Evolutionary conservation across 352 stramenopile species (phyloP).

Genomic region (Phytophthora syringae): DNA sequence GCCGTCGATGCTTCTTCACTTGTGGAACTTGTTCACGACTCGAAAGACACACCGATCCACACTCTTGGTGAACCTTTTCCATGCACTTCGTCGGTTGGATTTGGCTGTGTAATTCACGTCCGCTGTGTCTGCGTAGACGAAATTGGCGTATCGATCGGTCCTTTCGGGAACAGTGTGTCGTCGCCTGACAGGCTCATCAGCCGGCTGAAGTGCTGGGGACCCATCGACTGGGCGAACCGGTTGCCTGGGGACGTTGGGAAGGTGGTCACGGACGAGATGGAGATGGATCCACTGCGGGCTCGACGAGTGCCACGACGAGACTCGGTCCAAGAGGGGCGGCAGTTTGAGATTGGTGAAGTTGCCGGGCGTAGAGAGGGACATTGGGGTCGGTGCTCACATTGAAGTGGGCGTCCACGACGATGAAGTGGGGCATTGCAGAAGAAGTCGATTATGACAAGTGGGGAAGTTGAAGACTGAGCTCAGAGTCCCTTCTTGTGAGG

Average conservation of each 20-base stretch:
- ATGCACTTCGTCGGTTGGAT: slow-evolving; percentile 32
- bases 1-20: no score
- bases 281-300: slow-evolving; percentile 37
- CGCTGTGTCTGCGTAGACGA: slow-evolving; percentile 13
- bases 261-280: slow-evolving; percentile 16
- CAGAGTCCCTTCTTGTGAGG: background rate
- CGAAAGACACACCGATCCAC: slow-evolving; percentile 39
- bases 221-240: slow-evolving; percentile 32
- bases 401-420: slow-evolving; percentile 35
- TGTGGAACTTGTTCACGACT: slow-evolving; percentile 43
- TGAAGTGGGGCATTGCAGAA: slow-evolving; percentile 32
- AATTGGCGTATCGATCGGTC: slow-evolving; percentile 15
- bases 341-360: background rate
- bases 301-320: slow-evolving; percentile 8
- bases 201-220: slow-evolving; percentile 6
- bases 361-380: background rate
- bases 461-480: slow-evolving; percentile 22
- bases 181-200: slow-evolving; percentile 10
- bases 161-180: slow-evolving; percentile 30
- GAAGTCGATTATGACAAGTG: background rate
- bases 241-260: slow-evolving; percentile 26
- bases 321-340: slow-evolving; percentile 5
- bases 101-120: slow-evolving; percentile 14
- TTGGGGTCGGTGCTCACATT: slow-evolving; percentile 24
- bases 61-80: slow-evolving; percentile 32